Conservation (phyloP, 768 basidiomycete genomes). For the Mycena indigotica region DNA sequence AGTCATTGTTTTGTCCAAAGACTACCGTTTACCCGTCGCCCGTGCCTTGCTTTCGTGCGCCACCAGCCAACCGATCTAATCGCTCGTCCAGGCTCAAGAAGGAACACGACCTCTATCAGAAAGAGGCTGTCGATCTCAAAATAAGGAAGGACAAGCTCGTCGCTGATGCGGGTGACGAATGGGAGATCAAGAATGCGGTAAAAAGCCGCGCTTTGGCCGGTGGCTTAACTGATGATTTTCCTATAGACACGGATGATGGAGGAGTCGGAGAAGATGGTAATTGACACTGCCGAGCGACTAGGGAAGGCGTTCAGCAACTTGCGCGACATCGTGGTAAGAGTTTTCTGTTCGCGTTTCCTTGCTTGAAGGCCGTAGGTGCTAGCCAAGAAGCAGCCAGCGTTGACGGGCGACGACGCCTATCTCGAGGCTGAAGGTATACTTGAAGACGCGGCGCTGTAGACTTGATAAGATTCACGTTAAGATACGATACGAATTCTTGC, state of each 20-base stretch:
- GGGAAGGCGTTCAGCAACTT: constrained; percentile 65
- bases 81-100: constrained; percentile 56
- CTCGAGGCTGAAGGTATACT: constrained; percentile 61
- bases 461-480: background rate
- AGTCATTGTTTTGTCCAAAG: too few relatives aligned
- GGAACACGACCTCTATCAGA: constrained; percentile 65
- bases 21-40: background rate
- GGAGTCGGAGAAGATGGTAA: constrained; percentile 82
- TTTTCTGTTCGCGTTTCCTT: constrained; percentile 9
- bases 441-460: constrained; percentile 52
- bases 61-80: constrained; percentile 4
- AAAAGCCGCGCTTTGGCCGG: constrained; percentile 23
- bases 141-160: constrained; percentile 63
- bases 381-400: constrained; percentile 45
- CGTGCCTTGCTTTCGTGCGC: background rate
- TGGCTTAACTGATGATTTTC: background rate
- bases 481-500: background rate
- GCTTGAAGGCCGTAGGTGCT: constrained; percentile 44
- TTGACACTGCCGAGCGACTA: constrained; percentile 64
- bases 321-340: constrained; percentile 66
- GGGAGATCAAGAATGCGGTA: constrained; percentile 78
- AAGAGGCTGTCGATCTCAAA: constrained; percentile 63
- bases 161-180: constrained; percentile 65
- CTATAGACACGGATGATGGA: constrained; percentile 65
- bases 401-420: constrained; percentile 47